A percentile compares a stretch with the other conserved stretches of the same genome.
These are phyloP conservation scores for Ceratocystis cubensis DNA, from an alignment of 2,329 filamentous ascomycete genomes.

Conservation along the genomic window DNA sequence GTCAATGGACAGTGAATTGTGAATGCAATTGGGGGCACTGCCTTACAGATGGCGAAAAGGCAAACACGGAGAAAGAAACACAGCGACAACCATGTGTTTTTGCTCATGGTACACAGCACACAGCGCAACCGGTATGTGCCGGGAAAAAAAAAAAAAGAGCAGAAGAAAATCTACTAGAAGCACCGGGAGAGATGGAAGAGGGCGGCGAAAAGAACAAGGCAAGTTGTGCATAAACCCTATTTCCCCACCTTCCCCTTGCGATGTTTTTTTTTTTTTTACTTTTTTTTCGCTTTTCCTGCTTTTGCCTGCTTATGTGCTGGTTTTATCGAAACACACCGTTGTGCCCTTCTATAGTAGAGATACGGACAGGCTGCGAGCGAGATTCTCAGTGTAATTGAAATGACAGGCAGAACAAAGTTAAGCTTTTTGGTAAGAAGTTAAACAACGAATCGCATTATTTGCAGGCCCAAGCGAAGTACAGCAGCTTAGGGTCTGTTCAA, in stretches of 20 bases:
- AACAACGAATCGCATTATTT: background rate
- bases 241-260: background rate
- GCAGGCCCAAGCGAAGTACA: background rate
- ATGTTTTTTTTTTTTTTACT: background rate
- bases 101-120: background rate
- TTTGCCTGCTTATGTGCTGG: background rate
- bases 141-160: background rate
- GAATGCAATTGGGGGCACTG: background rate
- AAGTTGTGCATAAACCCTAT: background rate
- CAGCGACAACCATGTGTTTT: background rate
- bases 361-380: background rate
- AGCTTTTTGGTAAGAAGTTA: conserved; percentile 2
- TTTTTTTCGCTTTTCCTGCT: background rate
- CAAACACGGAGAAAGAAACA: background rate
- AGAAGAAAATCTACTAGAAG: background rate
- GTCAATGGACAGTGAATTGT: background rate
- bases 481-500: background rate
- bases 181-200: background rate
- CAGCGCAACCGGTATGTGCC: background rate
- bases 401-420: conserved; percentile 7
- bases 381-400: conserved; percentile 3
- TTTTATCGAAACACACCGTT: background rate
- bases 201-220: background rate
- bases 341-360: background rate
- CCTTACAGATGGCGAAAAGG: background rate